phyloP scores from a whole-genome alignment of 129 eudicot genomes.

The Sambucus nigra region DNA sequence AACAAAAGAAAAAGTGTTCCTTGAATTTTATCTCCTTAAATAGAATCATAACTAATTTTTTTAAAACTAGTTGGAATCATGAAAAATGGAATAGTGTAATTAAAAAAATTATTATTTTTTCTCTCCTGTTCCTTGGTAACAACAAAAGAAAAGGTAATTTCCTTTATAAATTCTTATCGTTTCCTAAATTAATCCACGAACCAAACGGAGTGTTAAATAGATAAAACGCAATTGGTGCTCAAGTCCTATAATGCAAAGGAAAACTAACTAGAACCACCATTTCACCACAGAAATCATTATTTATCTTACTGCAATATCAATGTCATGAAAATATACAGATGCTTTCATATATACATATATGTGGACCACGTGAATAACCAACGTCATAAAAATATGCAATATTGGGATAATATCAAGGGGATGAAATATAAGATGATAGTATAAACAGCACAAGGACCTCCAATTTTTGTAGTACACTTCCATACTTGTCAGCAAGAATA shows the following conservation, averaged over 20 bases:
- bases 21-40: too few species aligned
- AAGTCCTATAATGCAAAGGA: background rate
- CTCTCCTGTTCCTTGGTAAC: background rate
- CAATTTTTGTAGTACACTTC: constrained; percentile 15
- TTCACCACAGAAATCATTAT: background rate
- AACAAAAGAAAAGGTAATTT: background rate
- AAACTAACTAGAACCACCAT: background rate
- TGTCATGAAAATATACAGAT: constrained; percentile 26
- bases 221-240: constrained; percentile 1
- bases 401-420: constrained; percentile 5
- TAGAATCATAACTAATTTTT: too few species aligned
- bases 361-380: constrained; percentile 10
- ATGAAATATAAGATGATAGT: constrained; percentile 10
- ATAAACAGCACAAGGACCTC: constrained; percentile 14
- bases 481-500: constrained; percentile 15
- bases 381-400: constrained; percentile 13
- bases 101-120: too few species aligned
- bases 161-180: background rate
- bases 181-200: background rate
- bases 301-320: constrained; percentile 6
- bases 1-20: too few species aligned
- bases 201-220: background rate
- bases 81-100: too few species aligned
- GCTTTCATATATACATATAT: constrained; percentile 11
- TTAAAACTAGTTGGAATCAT: too few species aligned